These are phyloP conservation scores for Colletotrichum tamarilloi DNA, from an alignment of 2,329 filamentous ascomycete species.

Conservation along the genomic window DNA sequence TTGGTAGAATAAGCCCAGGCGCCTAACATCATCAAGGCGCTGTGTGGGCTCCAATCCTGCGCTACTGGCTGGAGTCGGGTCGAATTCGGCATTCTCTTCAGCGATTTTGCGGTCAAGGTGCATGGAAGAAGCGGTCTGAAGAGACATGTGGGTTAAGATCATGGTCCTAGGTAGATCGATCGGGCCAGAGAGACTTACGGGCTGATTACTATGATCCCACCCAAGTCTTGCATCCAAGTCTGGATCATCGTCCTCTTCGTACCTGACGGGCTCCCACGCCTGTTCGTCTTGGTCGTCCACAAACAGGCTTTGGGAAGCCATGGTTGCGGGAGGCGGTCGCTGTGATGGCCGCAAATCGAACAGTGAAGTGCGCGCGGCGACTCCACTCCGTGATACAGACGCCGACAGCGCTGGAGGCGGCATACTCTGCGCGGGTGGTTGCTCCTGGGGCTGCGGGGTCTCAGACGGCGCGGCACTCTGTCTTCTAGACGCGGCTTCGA, in stretches of 20 bases:
- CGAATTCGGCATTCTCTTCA: conserved; percentile 39
- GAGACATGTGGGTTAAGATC: conserved; percentile 43
- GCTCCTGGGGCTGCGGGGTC: conserved; percentile 39
- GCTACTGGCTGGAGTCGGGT: conserved; percentile 40
- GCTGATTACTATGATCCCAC: conserved; percentile 78
- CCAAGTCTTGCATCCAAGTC: conserved; percentile 75
- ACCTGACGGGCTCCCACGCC: conserved; percentile 77
- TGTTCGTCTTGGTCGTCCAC: conserved; percentile 73
- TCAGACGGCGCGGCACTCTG: conserved; percentile 53
- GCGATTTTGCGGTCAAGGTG: conserved; percentile 54
- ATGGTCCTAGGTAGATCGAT: background rate
- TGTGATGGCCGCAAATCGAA: conserved; percentile 65
- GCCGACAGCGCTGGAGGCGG: conserved; percentile 43
- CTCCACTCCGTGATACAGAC: conserved; percentile 9
- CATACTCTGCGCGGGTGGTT: conserved; percentile 41
- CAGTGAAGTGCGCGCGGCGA: conserved; percentile 36
- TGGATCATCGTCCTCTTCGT: conserved; percentile 68
- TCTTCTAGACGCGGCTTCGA: conserved; percentile 61
- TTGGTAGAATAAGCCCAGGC: conserved; percentile 52
- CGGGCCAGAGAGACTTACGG: conserved; percentile 57
- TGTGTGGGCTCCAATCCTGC: conserved; percentile 75
- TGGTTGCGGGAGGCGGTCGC: conserved; percentile 64
- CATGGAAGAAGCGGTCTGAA: conserved; percentile 56
- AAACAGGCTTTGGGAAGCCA: conserved; percentile 76
- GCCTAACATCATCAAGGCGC: conserved; percentile 73